Conservation (phyloP, 352 stramenopile genomes). For the Salisapilia sapeloensis region DNA sequence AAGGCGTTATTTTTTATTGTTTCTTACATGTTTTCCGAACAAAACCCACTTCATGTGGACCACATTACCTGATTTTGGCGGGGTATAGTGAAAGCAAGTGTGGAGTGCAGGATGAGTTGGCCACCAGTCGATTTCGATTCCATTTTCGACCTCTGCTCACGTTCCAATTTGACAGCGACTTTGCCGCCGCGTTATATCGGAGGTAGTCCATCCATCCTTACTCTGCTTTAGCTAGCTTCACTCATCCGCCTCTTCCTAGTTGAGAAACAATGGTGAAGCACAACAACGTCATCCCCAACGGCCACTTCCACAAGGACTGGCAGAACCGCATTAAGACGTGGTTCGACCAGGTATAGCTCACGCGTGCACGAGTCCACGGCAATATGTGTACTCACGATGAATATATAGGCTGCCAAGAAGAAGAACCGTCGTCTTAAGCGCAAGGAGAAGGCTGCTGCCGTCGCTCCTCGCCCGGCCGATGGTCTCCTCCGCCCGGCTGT, state of each 20-base stretch:
- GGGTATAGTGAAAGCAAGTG: conserved; percentile 42
- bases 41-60: conserved; percentile 2
- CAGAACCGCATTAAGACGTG: conserved; percentile 92
- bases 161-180: conserved; percentile 84
- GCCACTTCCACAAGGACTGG: conserved; percentile 99
- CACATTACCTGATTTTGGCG: conserved; percentile 5
- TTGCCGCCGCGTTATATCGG: conserved; percentile 69
- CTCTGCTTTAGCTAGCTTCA: conserved; percentile 2
- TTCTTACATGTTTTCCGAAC: no score
- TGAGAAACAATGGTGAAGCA: conserved; percentile 95
- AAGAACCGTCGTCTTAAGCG: conserved; percentile 88
- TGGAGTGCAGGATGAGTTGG: conserved; percentile 34
- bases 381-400: conserved; percentile 17
- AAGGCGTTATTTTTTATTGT: no score
- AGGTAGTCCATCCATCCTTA: conserved; percentile 1
- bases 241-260: no score
- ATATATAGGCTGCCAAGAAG: conserved; percentile 95
- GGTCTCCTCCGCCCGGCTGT: conserved; percentile 93
- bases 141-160: conserved; percentile 19
- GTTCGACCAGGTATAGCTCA: conserved; percentile 82
- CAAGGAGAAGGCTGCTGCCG: conserved; percentile 94
- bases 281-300: conserved; percentile 99
- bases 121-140: conserved; percentile 4
- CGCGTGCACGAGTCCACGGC: no score
- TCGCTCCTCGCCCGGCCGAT: conserved; percentile 93